phyloP scores from a whole-genome alignment of 345 rosid species.

The Litchi chinensis region DNA sequence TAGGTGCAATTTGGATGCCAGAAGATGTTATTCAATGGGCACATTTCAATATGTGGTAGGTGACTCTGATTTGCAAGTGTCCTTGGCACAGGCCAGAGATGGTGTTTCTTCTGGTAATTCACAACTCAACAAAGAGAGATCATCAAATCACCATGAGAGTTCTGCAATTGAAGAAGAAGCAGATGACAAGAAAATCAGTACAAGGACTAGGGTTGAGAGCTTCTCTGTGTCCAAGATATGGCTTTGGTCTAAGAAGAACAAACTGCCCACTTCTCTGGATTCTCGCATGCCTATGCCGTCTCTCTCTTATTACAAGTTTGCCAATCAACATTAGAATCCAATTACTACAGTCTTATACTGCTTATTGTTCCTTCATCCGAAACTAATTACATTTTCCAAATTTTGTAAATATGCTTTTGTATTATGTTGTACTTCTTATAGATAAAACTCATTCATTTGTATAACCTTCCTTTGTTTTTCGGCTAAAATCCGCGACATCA shows the following conservation, averaged over 20 bases:
- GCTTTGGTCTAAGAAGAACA: slow-evolving; percentile 64
- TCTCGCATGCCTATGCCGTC: slow-evolving; percentile 2
- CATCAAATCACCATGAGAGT: slow-evolving; percentile 8
- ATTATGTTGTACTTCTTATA: not conserved
- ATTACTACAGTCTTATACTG: not conserved
- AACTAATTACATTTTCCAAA: not conserved
- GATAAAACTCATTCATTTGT: not conserved
- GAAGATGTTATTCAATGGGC: slow-evolving; percentile 84
- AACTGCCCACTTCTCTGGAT: slow-evolving; percentile 28
- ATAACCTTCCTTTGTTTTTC: not conserved
- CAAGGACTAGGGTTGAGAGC: slow-evolving; percentile 49
- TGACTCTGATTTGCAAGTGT: slow-evolving; percentile 48
- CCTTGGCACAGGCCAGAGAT: slow-evolving; percentile 28
- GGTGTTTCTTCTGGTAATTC: slow-evolving; percentile 5
- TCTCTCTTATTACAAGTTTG: slow-evolving; percentile 11
- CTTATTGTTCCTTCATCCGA: not conserved
- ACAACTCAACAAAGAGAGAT: slow-evolving; percentile 13
- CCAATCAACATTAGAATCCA: slow-evolving; percentile 16
- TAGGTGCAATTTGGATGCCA: slow-evolving; percentile 41
- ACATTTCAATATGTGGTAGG: slow-evolving; percentile 59
- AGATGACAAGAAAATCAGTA: slow-evolving; percentile 49
- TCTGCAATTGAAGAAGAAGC: slow-evolving; percentile 27
- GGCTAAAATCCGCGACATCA: not conserved
- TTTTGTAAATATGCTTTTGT: not conserved
- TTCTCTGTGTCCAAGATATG: slow-evolving; percentile 64